A percentile compares a stretch with the other conserved stretches of the same genome.
phyloP scores from a whole-genome alignment of 2,329 filamentous ascomycete species.

The Aspergillus sp. region DNA sequence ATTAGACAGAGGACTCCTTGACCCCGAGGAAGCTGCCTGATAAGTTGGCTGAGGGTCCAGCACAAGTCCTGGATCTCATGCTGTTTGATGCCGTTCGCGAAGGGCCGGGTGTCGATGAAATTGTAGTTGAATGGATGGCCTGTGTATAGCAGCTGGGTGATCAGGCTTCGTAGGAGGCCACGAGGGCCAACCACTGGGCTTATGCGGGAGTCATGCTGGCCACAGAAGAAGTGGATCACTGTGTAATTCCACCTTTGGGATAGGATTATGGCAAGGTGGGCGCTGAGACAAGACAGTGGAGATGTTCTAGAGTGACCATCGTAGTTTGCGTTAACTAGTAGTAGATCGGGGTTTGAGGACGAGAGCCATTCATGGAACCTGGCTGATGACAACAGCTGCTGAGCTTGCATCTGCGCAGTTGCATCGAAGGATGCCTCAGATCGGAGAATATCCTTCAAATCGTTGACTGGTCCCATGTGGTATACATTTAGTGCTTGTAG shows the following conservation, averaged over 20 bases:
- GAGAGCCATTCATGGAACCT: background rate
- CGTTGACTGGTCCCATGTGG: background rate
- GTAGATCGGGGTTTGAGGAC: background rate
- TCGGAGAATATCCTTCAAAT: background rate
- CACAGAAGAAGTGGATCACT: background rate
- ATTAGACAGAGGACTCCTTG: background rate
- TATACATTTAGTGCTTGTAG: background rate
- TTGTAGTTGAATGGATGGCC: background rate
- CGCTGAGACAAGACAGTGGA: background rate
- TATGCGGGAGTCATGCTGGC: background rate
- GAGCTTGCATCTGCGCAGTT: background rate
- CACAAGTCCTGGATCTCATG: background rate
- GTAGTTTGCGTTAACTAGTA: background rate
- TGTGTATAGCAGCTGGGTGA: background rate
- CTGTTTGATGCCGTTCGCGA: background rate
- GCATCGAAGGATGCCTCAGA: background rate
- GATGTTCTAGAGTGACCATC: background rate
- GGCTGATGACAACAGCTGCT: background rate
- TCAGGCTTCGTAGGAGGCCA: background rate
- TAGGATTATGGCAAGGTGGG: background rate
- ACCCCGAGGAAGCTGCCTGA: background rate
- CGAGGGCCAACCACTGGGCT: background rate
- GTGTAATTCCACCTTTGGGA: background rate
- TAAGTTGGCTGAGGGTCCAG: background rate
- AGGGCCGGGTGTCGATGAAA: background rate